Evolutionary conservation across 208 protist genomes (phyloP), one percentile per base, ranked within the genome.

Genomic region (Trypanosoma platydactyli): DNA sequence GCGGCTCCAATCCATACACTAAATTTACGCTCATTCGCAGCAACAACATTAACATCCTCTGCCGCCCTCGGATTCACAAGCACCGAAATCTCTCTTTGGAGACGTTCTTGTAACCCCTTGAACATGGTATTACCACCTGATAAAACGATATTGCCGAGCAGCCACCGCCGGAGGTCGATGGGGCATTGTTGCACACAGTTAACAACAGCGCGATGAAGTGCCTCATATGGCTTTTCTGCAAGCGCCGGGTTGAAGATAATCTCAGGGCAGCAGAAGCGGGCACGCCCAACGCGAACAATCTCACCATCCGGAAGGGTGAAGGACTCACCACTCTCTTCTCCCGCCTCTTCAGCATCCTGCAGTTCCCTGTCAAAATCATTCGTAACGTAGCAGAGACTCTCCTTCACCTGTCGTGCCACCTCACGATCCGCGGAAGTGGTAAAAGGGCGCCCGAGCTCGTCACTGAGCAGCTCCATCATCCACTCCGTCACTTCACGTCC

Each of bases 1-100:
- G 98, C 98, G 50, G 98, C 99, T 52, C 99, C 98, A 30, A 99
- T 98, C 97, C 97, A 99, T 27, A 98, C 97, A 64, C 82, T 96
- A 86, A 97, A 98, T 69, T 98, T 97, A 38, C 97, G 71, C 62
- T 99, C 98, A 44, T 90, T 91, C 41, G 95, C 92, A 30, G 97
- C 96, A 24, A 98, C 85, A 40, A 99, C 92, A 70, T 98, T 96
- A 46, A 98, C 91, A 76, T 98, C 97, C 65, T 97, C 97, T 13
- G 92, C 92, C 1, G 92, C 86, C 22, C 94, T 94, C 4, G 91
- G 89, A 27, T 67, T 67, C 22, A 54, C 59, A 9, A 99, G 81
- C 40, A 77, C 86, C 33, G 72, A 80, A 29, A 99, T 73, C 78
- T 99, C 96, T 67, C 98, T 98, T 41, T 88, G 63, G 29, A 99